These are phyloP conservation scores for Aspergillus panamensis DNA, from an alignment of 495 filamentous ascomycete species.

Conservation along the genomic window DNA sequence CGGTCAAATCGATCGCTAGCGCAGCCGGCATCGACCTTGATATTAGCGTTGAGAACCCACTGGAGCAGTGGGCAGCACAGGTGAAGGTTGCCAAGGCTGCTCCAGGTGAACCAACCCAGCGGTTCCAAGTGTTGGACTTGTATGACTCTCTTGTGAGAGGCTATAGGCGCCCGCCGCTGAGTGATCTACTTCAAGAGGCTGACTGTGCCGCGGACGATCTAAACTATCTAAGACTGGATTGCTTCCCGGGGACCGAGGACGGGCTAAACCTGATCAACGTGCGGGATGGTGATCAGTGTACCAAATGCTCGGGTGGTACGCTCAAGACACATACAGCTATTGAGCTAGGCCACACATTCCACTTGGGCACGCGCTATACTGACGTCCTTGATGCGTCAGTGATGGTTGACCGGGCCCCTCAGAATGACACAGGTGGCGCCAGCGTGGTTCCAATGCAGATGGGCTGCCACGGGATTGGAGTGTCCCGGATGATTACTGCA, in stretches of 20 bases:
- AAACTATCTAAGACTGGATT: slow-evolving; percentile 40
- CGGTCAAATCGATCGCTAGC: slow-evolving; percentile 59
- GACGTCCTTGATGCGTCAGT: slow-evolving; percentile 64
- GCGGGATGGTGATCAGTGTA: slow-evolving; percentile 66
- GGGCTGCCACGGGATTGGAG: slow-evolving; percentile 95
- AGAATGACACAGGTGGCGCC: slow-evolving; percentile 17
- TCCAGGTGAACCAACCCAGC: slow-evolving; percentile 8
- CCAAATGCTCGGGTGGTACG: slow-evolving; percentile 58
- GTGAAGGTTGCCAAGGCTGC: slow-evolving; percentile 30
- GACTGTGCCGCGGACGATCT: slow-evolving; percentile 31
- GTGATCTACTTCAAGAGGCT: slow-evolving; percentile 34
- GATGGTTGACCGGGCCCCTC: slow-evolving; percentile 31
- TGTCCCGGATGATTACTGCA: slow-evolving; percentile 87
- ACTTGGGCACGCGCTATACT: slow-evolving; percentile 86
- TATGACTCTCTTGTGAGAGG: slow-evolving; percentile 45
- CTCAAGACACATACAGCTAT: slow-evolving; percentile 70
- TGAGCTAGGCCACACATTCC: slow-evolving; percentile 93
- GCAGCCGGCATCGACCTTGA: slow-evolving; percentile 65
- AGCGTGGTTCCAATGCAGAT: slow-evolving; percentile 66
- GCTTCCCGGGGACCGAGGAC: slow-evolving; percentile 38
- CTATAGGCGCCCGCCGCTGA: slow-evolving; percentile 44
- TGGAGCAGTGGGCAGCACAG: slow-evolving; percentile 52
- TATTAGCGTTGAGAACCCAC: slow-evolving; percentile 60
- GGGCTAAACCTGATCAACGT: slow-evolving; percentile 59
- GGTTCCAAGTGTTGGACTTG: slow-evolving; percentile 37